These are phyloP conservation scores for Monosporozyma siamensis DNA, from an alignment of 805 yeast genomes.

Conservation along the genomic window DNA sequence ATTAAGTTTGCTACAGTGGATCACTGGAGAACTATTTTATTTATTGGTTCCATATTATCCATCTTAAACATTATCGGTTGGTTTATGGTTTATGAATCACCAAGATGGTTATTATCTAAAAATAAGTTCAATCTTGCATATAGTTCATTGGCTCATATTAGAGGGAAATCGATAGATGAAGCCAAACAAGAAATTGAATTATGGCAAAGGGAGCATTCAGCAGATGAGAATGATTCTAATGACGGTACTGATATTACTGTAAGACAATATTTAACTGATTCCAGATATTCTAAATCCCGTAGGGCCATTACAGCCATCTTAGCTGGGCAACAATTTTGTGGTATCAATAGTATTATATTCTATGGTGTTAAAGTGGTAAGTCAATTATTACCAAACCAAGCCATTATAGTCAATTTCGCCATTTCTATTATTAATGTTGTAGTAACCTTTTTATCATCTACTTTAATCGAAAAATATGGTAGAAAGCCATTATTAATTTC, in stretches of 20 bases:
- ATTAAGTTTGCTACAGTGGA: constrained; percentile 52
- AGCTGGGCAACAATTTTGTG: constrained; percentile 83
- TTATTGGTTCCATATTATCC: constrained; percentile 52
- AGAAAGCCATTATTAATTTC: constrained; percentile 60
- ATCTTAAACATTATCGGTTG: constrained; percentile 37
- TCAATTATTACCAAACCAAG: constrained; percentile 59
- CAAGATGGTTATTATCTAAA: constrained; percentile 58
- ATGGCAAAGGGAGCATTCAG: constrained; percentile 12
- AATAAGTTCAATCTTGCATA: constrained; percentile 31
- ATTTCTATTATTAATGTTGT: constrained; percentile 68
- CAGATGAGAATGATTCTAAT: neutral
- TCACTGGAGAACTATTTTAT: constrained; percentile 66
- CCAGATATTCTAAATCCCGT: constrained; percentile 48
- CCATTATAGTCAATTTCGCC: constrained; percentile 63
- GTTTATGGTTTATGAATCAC: constrained; percentile 58
- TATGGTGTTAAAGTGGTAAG: constrained; percentile 83
- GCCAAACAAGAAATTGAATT: constrained; percentile 16
- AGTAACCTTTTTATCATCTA: constrained; percentile 66
- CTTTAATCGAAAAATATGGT: constrained; percentile 66
- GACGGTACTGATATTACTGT: neutral
- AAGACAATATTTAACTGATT: constrained; percentile 39
- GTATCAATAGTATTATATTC: constrained; percentile 85
- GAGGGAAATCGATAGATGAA: constrained; percentile 14
- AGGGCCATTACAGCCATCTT: constrained; percentile 62
- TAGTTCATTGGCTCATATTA: constrained; percentile 28